Percentiles rank a stretch among this genome's conserved stretches.
Conservation (phyloP, 202 grass and related monocot genomes). For the Carex arenaria region DNA sequence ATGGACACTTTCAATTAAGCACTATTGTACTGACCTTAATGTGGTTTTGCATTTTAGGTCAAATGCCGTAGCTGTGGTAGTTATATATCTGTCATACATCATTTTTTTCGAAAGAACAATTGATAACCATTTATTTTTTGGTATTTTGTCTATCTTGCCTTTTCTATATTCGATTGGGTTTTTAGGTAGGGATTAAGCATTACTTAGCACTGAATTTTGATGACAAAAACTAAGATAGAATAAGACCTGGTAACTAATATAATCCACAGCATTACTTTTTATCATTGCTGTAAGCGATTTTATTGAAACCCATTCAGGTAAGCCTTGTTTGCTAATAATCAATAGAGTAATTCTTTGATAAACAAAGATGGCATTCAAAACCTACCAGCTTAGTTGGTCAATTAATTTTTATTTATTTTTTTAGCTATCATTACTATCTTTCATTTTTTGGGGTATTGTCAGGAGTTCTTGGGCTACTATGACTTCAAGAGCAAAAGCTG, state of each 20-base stretch:
- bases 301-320: not conserved
- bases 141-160: not conserved
- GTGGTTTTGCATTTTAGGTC: not conserved
- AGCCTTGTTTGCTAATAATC: not conserved
- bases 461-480: conserved; percentile 68
- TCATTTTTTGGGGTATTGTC: not conserved
- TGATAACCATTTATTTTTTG: not conserved
- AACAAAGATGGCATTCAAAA: not conserved
- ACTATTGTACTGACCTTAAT: not conserved
- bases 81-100: not conserved
- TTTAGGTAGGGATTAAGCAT: not conserved
- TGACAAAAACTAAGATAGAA: not conserved
- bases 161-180: not conserved
- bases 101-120: not conserved
- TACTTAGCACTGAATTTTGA: not conserved
- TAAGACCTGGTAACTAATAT: not conserved
- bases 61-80: not conserved
- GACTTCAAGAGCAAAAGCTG: conserved; percentile 80
- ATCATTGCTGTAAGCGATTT: not conserved
- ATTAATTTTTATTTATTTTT: not conserved
- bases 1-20: not conserved
- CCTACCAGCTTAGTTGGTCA: not conserved
- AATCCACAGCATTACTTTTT: not conserved
- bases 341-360: not conserved
- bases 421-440: not conserved